Conservation (phyloP, 139 green algal genomes). For the Chlorella sp. region DNA sequence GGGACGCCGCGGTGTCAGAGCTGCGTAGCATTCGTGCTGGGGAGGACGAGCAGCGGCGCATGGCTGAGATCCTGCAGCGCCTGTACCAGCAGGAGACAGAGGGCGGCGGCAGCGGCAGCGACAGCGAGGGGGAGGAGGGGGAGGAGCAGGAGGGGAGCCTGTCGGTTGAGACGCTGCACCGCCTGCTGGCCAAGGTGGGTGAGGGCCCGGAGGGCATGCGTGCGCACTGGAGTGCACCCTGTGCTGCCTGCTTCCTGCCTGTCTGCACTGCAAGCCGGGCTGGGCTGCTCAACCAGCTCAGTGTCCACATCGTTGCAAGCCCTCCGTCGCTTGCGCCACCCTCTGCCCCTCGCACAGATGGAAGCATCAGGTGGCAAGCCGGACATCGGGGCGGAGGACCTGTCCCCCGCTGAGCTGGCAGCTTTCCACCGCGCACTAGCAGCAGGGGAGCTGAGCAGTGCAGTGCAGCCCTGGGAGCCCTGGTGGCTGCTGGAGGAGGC, state of each 20-base stretch:
- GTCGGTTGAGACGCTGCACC: constrained; percentile 44
- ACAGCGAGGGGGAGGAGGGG: neutral
- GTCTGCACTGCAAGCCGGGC: neutral
- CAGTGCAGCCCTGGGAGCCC: constrained; percentile 55
- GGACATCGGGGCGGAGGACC: constrained; percentile 49
- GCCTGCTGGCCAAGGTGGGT: constrained; percentile 44
- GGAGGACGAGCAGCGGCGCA: constrained; percentile 47
- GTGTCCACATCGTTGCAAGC: neutral
- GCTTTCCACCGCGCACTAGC: constrained; percentile 53
- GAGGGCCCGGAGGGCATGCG: neutral
- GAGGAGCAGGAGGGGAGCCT: constrained; percentile 30
- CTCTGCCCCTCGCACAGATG: neutral
- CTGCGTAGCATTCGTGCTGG: constrained; percentile 45
- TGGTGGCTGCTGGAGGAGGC: constrained; percentile 64
- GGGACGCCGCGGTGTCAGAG: constrained; percentile 60
- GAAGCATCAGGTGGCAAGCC: constrained; percentile 11
- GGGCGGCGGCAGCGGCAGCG: constrained; percentile 17
- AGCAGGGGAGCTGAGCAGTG: constrained; percentile 17
- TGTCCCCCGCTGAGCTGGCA: constrained; percentile 50
- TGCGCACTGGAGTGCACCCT: neutral
- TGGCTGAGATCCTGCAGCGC: constrained; percentile 68
- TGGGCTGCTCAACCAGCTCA: too few relatives aligned
- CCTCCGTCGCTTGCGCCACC: neutral
- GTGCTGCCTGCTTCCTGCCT: neutral
- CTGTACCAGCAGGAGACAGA: constrained; percentile 51